Base-by-base conservation (phyloP, 2,329 filamentous ascomycete genomes). In the Neonectria hederae region DNA sequence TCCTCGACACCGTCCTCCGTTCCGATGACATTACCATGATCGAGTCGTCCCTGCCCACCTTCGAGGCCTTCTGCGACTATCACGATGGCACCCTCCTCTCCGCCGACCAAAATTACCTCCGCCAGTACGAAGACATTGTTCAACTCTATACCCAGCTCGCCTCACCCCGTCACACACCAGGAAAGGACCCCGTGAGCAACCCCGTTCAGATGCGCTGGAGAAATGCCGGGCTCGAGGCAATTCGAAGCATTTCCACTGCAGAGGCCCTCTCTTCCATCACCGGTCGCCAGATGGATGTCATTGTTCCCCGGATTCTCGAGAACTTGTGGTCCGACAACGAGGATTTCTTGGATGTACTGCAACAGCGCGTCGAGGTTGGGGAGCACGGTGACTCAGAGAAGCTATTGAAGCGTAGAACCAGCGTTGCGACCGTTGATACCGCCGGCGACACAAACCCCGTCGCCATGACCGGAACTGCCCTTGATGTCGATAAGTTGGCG, bases 21-120 rank as follows among this genome's bases (percentile, higher is more conserved):
- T 97, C 94, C 67, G 89, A 90, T 78, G 93, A 98, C 78, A 91
- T 98, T 68, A 93, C 91, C 71, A 92, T 98, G 89, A 90, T 97
- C 66, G 94, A 98, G 80, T 93, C 94, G 38, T 96, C 93, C 3
- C 86, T 97, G 67, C 87, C 90, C 3, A 93, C 93, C 4, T 97
- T 97, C 76, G 90, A 94, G 73, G 90, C 90, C 24, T 96, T 97
- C 75, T 98, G 95, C 82, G 87, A 89, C 64, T 87, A 97, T 80
- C 93, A 97, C 78, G 94, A 98, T 75, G 90, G 90, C 62, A 92
- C 93, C 35, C 91, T 90, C 9, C 87, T 98, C 59, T 90, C 94
- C 28, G 94, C 92, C 65, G 94, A 98, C 76, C 91, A 94, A 76
- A 88, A 89, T 65, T 97, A 97, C 76, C 86, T 94, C 35, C 86